Conservation (phyloP, 768 basidiomycete genomes). For the Rhodotorula sphaerocarpa region DNA sequence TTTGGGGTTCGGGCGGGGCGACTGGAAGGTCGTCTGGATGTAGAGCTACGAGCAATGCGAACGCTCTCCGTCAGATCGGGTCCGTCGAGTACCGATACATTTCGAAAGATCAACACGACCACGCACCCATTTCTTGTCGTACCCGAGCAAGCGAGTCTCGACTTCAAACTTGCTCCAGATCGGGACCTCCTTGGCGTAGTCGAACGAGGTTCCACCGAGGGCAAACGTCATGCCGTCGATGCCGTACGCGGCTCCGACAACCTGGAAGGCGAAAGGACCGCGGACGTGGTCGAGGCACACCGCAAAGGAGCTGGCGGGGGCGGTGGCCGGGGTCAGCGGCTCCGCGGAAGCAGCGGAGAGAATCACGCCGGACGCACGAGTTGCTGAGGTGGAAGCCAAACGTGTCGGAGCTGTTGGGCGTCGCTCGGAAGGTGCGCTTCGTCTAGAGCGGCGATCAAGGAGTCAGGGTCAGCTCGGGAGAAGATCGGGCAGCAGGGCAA, state of each 20-base stretch:
- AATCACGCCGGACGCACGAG: background rate
- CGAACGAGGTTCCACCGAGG: slow-evolving; percentile 11
- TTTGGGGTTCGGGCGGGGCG: slow-evolving; percentile 6
- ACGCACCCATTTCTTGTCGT: slow-evolving; percentile 27
- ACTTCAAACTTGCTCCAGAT: slow-evolving; percentile 16
- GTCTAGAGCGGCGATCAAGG: background rate
- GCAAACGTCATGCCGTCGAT: slow-evolving; percentile 13
- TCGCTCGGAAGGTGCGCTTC: slow-evolving; percentile 9
- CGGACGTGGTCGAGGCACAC: slow-evolving; percentile 24
- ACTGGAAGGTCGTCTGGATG: slow-evolving; percentile 17
- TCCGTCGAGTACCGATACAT: background rate
- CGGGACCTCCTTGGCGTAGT: slow-evolving; percentile 25
- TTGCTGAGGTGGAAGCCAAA: slow-evolving; percentile 17
- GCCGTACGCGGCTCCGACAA: slow-evolving; percentile 16
- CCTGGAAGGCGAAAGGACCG: slow-evolving; percentile 16
- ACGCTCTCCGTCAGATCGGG: no score
- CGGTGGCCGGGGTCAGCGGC: background rate
- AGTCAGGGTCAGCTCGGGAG: background rate
- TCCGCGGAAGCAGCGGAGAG: background rate
- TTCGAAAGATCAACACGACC: background rate
- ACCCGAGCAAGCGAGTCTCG: slow-evolving; percentile 13
- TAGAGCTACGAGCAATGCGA: background rate
- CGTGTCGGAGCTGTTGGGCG: slow-evolving; percentile 13
- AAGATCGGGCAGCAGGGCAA: background rate
- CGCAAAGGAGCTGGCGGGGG: slow-evolving; percentile 4